Percentiles rank a stretch among this genome's conserved stretches.
Evolutionary conservation across 2,329 filamentous ascomycete genomes (phyloP).

Genomic region (Neophaeococcomyces mojaviensis): DNA sequence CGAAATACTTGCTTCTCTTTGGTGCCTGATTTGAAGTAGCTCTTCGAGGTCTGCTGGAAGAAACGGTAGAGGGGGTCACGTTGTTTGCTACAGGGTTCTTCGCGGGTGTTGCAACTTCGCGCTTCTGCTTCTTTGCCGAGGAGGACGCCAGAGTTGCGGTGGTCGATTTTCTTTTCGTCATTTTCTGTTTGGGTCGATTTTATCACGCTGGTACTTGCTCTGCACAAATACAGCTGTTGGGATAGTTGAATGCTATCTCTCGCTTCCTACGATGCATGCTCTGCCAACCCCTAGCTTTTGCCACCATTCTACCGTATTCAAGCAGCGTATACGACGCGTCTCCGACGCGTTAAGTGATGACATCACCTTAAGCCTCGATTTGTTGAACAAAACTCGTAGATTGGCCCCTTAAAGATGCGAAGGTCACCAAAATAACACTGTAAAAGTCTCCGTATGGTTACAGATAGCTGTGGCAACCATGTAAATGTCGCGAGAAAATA

Average conservation of each 20-base stretch:
- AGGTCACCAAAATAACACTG: too few relatives aligned
- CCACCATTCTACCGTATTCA: too few relatives aligned
- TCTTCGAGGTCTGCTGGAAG: slow-evolving; percentile 19
- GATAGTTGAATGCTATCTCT: not conserved
- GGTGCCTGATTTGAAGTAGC: slow-evolving; percentile 27
- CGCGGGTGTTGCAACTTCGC: slow-evolving; percentile 11
- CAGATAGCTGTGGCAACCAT: not conserved
- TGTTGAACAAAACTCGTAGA: too few relatives aligned
- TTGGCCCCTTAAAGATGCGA: too few relatives aligned
- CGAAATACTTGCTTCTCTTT: slow-evolving; percentile 47
- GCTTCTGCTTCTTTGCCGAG: slow-evolving; percentile 15
- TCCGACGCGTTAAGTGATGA: too few relatives aligned
- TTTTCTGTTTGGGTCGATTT: not conserved
- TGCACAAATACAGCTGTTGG: too few relatives aligned
- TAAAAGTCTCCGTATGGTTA: too few relatives aligned
- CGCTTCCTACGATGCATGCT: too few relatives aligned
- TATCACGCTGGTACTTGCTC: too few relatives aligned
- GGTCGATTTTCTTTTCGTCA: slow-evolving; percentile 5
- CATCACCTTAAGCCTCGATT: too few relatives aligned
- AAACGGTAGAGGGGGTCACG: slow-evolving; percentile 14
- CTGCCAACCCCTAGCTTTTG: too few relatives aligned
- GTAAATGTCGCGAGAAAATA: not conserved
- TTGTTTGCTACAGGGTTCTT: slow-evolving; percentile 1
- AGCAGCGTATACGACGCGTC: too few relatives aligned
- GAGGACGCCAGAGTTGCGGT: not conserved